Evolutionary conservation across 805 yeast species (phyloP).

Genomic region (Wickerhamomyces bisporus): DNA sequence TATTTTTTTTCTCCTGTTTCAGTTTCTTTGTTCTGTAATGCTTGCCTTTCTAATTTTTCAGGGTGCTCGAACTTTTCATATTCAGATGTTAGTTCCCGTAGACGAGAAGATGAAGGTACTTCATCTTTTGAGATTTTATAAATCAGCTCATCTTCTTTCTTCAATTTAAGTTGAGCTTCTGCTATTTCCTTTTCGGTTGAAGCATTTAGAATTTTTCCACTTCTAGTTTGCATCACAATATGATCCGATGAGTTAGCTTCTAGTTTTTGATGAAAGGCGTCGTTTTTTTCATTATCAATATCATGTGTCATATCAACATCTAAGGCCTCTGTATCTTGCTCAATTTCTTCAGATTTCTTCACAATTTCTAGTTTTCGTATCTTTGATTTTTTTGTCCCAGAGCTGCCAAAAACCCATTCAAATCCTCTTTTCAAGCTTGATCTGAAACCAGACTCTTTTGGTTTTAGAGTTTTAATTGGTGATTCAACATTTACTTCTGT

Average conservation of each 20-base stretch:
- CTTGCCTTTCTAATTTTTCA: no score
- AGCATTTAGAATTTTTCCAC: slow-evolving; percentile 27
- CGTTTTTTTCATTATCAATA: background rate
- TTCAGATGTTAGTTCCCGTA: slow-evolving; percentile 12
- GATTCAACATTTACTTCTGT: no score
- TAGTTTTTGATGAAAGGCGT: background rate
- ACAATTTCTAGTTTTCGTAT: background rate
- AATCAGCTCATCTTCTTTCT: slow-evolving; percentile 17
- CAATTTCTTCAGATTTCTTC: background rate
- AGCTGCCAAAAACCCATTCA: background rate
- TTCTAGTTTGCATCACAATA: slow-evolving; percentile 25
- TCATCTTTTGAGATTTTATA: slow-evolving; percentile 18
- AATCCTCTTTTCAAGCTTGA: background rate
- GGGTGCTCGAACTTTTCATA: slow-evolving; percentile 13
- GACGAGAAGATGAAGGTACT: background rate
- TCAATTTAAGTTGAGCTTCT: slow-evolving; percentile 18
- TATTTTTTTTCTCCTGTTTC: no score
- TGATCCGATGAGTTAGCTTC: slow-evolving; percentile 6
- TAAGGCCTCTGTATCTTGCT: background rate
- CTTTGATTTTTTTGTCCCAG: background rate
- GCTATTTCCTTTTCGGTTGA: slow-evolving; percentile 19
- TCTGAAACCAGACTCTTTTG: background rate
- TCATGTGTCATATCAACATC: background rate
- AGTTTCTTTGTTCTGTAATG: no score
- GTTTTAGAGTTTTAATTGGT: background rate